Conservation (phyloP, 768 basidiomycete genomes). For the Leccinum broughii region DNA sequence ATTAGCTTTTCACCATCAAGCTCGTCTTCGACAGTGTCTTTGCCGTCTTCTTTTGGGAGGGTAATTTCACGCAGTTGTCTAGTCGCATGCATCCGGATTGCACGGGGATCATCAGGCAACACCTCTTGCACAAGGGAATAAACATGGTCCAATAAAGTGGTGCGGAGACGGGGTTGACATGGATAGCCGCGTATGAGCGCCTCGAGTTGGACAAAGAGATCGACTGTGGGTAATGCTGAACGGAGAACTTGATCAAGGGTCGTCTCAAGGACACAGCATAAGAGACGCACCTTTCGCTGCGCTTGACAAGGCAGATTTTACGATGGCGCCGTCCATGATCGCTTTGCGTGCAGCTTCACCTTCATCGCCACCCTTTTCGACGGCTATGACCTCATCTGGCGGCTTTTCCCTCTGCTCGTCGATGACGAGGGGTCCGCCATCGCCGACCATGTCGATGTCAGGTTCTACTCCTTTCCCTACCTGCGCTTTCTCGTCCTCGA, state of each 20-base stretch:
- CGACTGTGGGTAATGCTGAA: conserved; percentile 41
- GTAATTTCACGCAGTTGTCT: conserved; percentile 30
- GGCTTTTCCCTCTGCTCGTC: conserved; percentile 25
- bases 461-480: conserved; percentile 24
- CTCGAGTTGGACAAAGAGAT: conserved; percentile 45
- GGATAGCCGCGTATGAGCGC: conserved; percentile 45
- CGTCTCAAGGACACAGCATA: conserved; percentile 14
- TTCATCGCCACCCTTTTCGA: conserved; percentile 44
- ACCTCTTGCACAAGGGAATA: conserved; percentile 40
- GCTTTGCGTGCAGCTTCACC: conserved; percentile 58
- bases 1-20: conserved; percentile 25
- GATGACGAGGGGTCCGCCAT: conserved; percentile 15
- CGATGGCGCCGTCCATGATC: conserved; percentile 79
- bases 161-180: conserved; percentile 39
- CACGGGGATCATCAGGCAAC: conserved; percentile 40
- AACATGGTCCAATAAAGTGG: conserved; percentile 43
- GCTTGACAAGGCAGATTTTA: conserved; percentile 71
- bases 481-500: conserved; percentile 14
- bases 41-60: conserved; percentile 27
- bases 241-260: conserved; percentile 11
- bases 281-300: conserved; percentile 65
- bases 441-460: conserved; percentile 24
- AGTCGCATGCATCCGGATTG: conserved; percentile 42
- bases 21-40: conserved; percentile 10
- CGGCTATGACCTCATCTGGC: conserved; percentile 30